Evolutionary conservation across 305 asterid genomes (phyloP).

Genomic region (Fraxinus platypoda): DNA sequence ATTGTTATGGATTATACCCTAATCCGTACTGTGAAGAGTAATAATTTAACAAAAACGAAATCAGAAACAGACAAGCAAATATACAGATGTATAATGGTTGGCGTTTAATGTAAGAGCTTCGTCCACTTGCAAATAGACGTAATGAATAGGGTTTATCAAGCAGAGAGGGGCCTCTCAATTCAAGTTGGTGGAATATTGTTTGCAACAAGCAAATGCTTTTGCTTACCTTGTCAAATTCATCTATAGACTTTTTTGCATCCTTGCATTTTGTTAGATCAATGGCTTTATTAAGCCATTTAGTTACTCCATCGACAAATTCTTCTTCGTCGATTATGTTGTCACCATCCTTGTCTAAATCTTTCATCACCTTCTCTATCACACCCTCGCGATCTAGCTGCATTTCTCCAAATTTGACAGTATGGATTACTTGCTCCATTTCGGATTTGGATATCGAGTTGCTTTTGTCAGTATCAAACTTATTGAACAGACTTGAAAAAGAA

Average conservation of each 20-base stretch:
- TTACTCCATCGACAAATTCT: slow-evolving; percentile 39
- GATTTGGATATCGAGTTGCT: slow-evolving; percentile 30
- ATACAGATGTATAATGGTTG: not conserved
- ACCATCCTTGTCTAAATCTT: slow-evolving; percentile 41
- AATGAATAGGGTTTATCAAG: not conserved
- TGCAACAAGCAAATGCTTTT: not conserved
- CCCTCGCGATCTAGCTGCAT: slow-evolving; percentile 23
- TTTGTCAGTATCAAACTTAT: slow-evolving; percentile 32
- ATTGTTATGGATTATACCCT: not conserved
- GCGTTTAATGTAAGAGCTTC: not conserved
- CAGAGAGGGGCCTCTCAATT: not conserved
- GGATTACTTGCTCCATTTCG: slow-evolving; percentile 37
- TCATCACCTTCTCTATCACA: slow-evolving; percentile 30
- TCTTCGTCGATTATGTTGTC: slow-evolving; percentile 28
- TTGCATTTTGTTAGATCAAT: slow-evolving; percentile 33
- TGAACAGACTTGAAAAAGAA: slow-evolving; percentile 35
- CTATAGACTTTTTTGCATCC: slow-evolving; percentile 31
- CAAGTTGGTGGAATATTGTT: not conserved
- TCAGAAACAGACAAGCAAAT: not conserved
- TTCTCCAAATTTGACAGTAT: slow-evolving; percentile 28
- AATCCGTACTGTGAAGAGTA: not conserved
- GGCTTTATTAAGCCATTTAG: slow-evolving; percentile 45
- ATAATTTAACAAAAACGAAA: not conserved
- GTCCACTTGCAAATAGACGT: not conserved
- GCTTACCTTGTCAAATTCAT: slow-evolving; percentile 44